Percentiles rank a stretch among this genome's conserved stretches.
These are phyloP conservation scores for Penicillium argentinense DNA, from an alignment of 495 filamentous ascomycete genomes.

Conservation along the genomic window DNA sequence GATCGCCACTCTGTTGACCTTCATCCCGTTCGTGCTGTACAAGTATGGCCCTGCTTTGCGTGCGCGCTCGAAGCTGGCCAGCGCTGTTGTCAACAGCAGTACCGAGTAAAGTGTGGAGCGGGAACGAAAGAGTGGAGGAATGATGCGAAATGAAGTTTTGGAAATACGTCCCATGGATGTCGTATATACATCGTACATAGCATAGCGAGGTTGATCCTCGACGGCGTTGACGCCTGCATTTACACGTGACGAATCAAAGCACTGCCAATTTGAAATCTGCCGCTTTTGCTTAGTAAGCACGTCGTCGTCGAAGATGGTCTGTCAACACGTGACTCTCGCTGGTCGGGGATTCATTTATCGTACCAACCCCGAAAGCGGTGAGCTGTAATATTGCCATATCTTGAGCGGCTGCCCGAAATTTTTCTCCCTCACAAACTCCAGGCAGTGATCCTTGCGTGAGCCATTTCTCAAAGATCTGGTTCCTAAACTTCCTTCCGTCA, in stretches of 20 bases:
- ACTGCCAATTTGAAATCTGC: background rate
- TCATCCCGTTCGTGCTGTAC: slow-evolving; percentile 43
- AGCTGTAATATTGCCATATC: slow-evolving; percentile 4
- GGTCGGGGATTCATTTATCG: no score
- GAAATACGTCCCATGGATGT: background rate
- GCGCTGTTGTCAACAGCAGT: slow-evolving; percentile 8
- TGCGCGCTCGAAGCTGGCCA: slow-evolving; percentile 33
- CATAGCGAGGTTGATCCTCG: slow-evolving; percentile 1
- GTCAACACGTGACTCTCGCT: no score
- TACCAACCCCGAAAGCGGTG: no score
- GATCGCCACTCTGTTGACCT: slow-evolving; percentile 37
- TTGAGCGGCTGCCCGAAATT: slow-evolving; percentile 17
- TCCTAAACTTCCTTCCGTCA: slow-evolving; percentile 17
- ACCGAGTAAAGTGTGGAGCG: background rate
- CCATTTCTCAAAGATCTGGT: slow-evolving; percentile 33
- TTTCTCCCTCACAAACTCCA: slow-evolving; percentile 14
- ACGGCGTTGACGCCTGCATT: background rate
- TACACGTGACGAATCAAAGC: background rate
- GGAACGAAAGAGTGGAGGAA: background rate
- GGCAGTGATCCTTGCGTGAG: slow-evolving; percentile 50
- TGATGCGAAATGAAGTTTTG: background rate
- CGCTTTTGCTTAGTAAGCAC: no score
- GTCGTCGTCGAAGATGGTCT: no score
- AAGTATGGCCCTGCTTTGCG: slow-evolving; percentile 43
- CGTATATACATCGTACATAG: background rate